phyloP scores from a whole-genome alignment of 192 early-diverging fungal species.

The Helicostylum pulchrum region DNA sequence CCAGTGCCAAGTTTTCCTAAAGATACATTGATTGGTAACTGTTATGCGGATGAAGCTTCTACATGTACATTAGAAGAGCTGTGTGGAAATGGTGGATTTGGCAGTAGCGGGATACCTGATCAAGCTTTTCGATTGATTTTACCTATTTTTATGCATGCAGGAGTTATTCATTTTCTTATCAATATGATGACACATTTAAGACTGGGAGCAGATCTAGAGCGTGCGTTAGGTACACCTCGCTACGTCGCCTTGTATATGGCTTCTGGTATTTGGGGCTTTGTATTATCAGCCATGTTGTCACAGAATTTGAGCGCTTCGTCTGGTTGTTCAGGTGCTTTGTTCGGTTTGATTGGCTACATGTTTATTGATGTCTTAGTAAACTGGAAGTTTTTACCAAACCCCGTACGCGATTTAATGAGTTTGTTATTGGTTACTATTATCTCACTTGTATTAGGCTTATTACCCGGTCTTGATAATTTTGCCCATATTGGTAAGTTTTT shows the following conservation, averaged over 20 bases:
- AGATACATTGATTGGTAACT: constrained; percentile 19
- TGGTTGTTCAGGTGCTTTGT: constrained; percentile 57
- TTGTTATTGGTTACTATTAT: constrained; percentile 61
- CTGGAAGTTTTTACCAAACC: constrained; percentile 68
- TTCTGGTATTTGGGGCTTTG: constrained; percentile 71
- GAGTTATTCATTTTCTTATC: constrained; percentile 71
- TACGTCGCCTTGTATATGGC: constrained; percentile 61
- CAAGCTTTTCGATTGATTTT: constrained; percentile 79
- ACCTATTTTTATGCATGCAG: constrained; percentile 81
- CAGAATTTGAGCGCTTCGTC: constrained; percentile 44
- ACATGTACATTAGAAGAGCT: constrained; percentile 56
- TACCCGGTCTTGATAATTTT: constrained; percentile 81
- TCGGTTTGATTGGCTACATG: constrained; percentile 75
- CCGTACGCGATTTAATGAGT: constrained; percentile 67
- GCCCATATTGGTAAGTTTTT: constrained; percentile 67
- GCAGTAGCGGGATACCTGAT: constrained; percentile 45
- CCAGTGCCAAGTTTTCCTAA: constrained; percentile 29
- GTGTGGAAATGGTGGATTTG: constrained; percentile 59
- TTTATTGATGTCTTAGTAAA: constrained; percentile 77
- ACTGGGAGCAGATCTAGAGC: constrained; percentile 70
- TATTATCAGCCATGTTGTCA: constrained; percentile 70
- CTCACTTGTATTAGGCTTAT: constrained; percentile 67
- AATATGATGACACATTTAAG: constrained; percentile 72
- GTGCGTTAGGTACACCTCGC: constrained; percentile 72
- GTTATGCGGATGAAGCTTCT: neutral